Conservation (phyloP, 1,139 yeast species). For the Geotrichum australiense region DNA sequence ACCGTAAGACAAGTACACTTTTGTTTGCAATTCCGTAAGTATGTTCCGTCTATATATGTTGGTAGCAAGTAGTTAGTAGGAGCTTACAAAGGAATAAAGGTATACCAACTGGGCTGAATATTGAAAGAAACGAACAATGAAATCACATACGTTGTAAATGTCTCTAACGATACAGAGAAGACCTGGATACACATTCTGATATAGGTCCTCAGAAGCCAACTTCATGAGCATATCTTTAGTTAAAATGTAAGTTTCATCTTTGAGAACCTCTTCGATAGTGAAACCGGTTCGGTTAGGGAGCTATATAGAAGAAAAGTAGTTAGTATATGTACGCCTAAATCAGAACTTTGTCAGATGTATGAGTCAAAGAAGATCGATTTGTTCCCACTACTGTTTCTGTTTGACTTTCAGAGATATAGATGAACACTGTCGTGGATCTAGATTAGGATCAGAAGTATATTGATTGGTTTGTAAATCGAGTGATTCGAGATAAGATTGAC, state of each 20-base stretch:
- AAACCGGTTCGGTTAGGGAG: slow-evolving; percentile 27
- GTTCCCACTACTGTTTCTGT: too few species aligned
- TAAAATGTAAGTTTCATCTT: slow-evolving; percentile 18
- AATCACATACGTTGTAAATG: slow-evolving; percentile 13
- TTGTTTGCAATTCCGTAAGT: slow-evolving; percentile 9
- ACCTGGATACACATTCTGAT: slow-evolving; percentile 14
- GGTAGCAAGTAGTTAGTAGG: too few species aligned
- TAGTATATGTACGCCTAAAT: background rate
- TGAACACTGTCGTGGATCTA: too few species aligned
- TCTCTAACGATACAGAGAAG: slow-evolving; percentile 12
- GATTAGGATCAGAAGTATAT: too few species aligned
- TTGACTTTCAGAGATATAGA: too few species aligned
- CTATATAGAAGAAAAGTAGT: slow-evolving; percentile 17
- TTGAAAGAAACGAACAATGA: background rate
- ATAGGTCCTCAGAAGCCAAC: slow-evolving; percentile 11
- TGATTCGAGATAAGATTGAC: too few species aligned
- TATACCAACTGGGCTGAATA: too few species aligned
- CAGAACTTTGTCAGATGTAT: too few species aligned
- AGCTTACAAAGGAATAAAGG: background rate
- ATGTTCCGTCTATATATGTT: slow-evolving; percentile 12
- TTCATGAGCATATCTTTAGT: slow-evolving; percentile 13
- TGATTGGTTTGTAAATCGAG: too few species aligned
- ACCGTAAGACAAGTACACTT: slow-evolving; percentile 8
- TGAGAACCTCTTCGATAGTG: slow-evolving; percentile 26
- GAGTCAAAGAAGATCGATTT: too few species aligned